Conservation (phyloP, 2,329 filamentous ascomycete species). For the Aspergillus unguis region DNA sequence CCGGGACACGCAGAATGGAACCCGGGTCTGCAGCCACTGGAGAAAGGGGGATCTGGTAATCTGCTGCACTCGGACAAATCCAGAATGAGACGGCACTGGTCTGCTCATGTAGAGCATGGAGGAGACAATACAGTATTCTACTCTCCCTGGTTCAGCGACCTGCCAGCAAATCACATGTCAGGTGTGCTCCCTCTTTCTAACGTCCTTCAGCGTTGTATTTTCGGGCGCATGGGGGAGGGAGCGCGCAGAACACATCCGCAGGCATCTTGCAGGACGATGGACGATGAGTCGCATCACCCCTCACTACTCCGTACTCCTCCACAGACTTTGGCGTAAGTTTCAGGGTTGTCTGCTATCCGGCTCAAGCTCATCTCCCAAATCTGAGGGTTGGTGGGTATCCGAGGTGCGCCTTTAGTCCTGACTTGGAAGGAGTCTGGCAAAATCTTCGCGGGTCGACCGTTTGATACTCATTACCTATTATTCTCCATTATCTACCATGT, state of each 20-base stretch:
- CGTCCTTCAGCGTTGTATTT: background rate
- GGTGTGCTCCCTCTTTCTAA: background rate
- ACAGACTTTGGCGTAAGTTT: background rate
- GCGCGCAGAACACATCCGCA: background rate
- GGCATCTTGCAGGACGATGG: background rate
- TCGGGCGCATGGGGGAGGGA: background rate
- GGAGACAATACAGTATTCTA: too few species aligned
- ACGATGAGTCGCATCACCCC: background rate
- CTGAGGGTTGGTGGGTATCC: background rate
- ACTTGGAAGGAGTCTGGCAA: background rate
- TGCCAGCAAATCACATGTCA: constrained; percentile 3
- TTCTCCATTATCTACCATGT: background rate
- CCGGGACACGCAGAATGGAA: constrained; percentile 2
- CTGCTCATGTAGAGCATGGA: too few species aligned
- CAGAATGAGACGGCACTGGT: constrained; percentile 4
- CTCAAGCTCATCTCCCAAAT: background rate
- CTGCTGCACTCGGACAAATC: constrained; percentile 21
- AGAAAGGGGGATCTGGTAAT: background rate
- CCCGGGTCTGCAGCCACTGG: constrained; percentile 2
- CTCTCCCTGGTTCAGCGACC: too few species aligned
- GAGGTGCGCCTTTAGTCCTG: background rate
- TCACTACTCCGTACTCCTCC: background rate
- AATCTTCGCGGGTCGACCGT: background rate
- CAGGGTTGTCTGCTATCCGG: background rate
- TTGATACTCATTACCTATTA: too few species aligned